Base-by-base conservation (phyloP, 2,329 filamentous ascomycete genomes). In the Aspergillus novofumigatus region DNA sequence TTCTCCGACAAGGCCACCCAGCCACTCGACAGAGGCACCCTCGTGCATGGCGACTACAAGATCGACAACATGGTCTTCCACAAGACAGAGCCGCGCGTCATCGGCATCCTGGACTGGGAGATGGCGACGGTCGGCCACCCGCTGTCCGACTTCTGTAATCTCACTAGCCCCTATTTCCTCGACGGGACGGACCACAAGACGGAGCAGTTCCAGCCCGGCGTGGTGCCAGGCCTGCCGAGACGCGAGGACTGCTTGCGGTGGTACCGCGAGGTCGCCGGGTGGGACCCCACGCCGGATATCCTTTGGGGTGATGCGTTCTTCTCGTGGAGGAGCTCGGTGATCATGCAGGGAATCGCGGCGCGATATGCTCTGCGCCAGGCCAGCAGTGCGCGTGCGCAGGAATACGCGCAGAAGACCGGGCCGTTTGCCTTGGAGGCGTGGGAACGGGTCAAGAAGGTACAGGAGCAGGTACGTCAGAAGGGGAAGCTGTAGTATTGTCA, bases 81-180 rank as follows among this genome's bases (percentile, higher is more conserved):
- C 78, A 89, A 90, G 76, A 92, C 90, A 0, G 89, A 93, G 72
- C 86, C 92, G 5, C 81, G 87, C 53, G 92, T 97, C 11, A 92
- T 97, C 74, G 94, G 93, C 3, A 92, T 97, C 54, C 78, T 97
- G 5, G 94, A 99, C 77, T 97, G 93, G 93, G 94, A 97, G 78
- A 96, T 99, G 91, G 92, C 91, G 38, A 97, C 94, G 0, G 87
- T 97, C 54, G 94, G 94, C n/a, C 93, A 99, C 73, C 94, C 94
- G 1, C 83, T 97, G 23, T 93, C 90, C 5, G 94, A 99, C 72
- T 79, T 97, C 44, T 87, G 87, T 73, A 97, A 97, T 75, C 80
- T 97, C 65, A 79, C 73, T 54, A 72, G 75, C 52, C 72, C 77
- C 4, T 77, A 73, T 62, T 68, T 69, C 51, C 62, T 75, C 41